Evolutionary conservation across 805 yeast species (phyloP), one percentile per base, ranked within the genome.

Genomic region (Ascoidea asiatica): DNA sequence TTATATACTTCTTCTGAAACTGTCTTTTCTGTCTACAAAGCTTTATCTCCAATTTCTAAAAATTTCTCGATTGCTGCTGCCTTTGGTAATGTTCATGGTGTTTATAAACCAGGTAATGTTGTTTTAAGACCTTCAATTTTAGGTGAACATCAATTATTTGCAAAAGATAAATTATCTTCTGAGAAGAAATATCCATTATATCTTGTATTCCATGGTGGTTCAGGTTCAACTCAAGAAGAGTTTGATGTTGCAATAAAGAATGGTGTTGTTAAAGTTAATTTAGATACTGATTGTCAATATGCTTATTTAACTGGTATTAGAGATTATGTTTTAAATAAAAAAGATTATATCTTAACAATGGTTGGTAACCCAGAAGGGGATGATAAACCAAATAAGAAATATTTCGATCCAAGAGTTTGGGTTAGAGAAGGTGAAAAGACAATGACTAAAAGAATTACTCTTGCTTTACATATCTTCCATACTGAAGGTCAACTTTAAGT

Each of bases 371-470:
- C 98, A 72, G 96, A 90, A 19, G 98, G 97, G 69, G 90, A 73
- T 46, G 97, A 92, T 73, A 85, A 87, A 78, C 98, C 98, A 74
- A 92, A 92, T 90, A 92, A 92, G 89, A 92, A 92, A 77, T 88
- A 73, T 87, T 92, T 87, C 66, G 98, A 92, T 75, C 98, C 98
- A 73, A 90, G 98, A 81, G 97, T 89, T 70, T 92, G 98, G 98
- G 97, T 92, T 56, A 89, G 97, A 79, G 97, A 90, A 75, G 97
- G 98, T 78, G 98, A 92, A 79, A 88, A 88, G 88, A 88, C 97
- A 64, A 90, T 92, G 97, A 56, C 79, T 55, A 70, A 67, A 56
- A 86, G 97, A 81, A 75, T 92, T 61, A 56, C 83, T 50, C 81
- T 79, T 66, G 94, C 95, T 60, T 75, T 92, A 65, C 73, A 68